These are phyloP conservation scores for Bolboschoenus planiculmis DNA, from an alignment of 176 grass and related monocot species.

Conservation along the genomic window DNA sequence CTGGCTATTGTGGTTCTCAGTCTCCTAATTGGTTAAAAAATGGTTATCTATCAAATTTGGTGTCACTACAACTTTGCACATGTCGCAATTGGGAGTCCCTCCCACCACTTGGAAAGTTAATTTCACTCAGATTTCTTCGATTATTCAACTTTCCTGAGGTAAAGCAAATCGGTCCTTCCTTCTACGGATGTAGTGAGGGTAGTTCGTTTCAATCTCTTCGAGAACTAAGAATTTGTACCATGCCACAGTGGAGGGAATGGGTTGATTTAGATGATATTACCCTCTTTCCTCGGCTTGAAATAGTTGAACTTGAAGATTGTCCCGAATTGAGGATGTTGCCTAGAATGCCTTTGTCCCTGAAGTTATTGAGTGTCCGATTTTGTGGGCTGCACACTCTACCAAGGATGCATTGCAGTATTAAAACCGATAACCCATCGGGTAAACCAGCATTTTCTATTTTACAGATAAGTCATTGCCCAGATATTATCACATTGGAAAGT, in stretches of 20 bases:
- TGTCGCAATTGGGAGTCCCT: conserved; percentile 17
- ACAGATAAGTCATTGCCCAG: conserved; percentile 7
- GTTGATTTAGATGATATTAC: background rate
- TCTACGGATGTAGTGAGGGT: background rate
- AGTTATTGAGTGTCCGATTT: background rate
- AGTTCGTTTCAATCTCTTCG: background rate
- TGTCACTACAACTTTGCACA: conserved; percentile 8
- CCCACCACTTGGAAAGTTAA: conserved; percentile 21
- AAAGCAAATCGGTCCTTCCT: background rate
- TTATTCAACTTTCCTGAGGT: background rate
- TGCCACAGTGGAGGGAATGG: background rate
- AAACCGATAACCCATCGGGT: background rate
- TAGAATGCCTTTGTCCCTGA: conserved; percentile 15
- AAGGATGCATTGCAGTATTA: background rate
- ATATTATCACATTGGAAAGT: conserved; percentile 7
- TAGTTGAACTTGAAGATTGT: background rate
- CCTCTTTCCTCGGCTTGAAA: conserved; percentile 15
- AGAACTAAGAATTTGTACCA: background rate
- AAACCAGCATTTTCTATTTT: background rate
- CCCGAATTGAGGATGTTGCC: conserved; percentile 23
- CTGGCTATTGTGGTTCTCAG: background rate
- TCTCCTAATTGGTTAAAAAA: conserved; percentile 26
- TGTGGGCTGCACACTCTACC: conserved; percentile 17
- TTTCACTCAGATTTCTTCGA: conserved; percentile 13
- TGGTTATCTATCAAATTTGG: conserved; percentile 13